Base-by-base conservation (phyloP, 2,329 filamentous ascomycete genomes). In the Fonsecaea nubica region DNA sequence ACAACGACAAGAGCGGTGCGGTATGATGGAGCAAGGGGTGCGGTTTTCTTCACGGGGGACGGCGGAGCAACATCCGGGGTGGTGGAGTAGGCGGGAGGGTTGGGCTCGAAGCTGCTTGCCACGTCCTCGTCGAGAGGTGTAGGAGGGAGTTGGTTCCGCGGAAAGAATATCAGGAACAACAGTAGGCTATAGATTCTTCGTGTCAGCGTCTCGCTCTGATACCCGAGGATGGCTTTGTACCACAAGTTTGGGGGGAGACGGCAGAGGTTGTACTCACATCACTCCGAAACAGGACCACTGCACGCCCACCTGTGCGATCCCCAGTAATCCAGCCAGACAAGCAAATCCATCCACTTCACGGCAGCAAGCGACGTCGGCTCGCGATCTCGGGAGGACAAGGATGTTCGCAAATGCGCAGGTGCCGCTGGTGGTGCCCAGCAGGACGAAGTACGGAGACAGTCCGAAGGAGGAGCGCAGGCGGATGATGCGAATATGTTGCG, bases 101-200 rank as follows among this genome's bases (percentile, higher is more conserved):
- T 25, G 18, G 1, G 6, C 21, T 50, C 18, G 42, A 48, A 12
- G n/a, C 42, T 18, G 21, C 25, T 18, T 13, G 15, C 33, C 6
- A 30, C 8, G 55, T 67, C 65, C 82, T 84, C 52, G 81, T 82
- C 7, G 82, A 79, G 70, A 15, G 36, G 48, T 35, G 33, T 25
- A 25, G 58, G 53, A 79, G 82, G 65, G 78, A 84, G 66, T 79
- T 82, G 73, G 2, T 84, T 84, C 73, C 89, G 89, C 40, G 92
- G 92, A 80, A 96, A 97, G 84, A 96, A 99, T 73, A 96, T 87
- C 64, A 98, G 87, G 80, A 96, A 99, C n/a, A 99, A 86, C 21
- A 96, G 83, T 60, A 98, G 88, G 72, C 94, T 98, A 72, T 25
- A 12, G 32, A 2, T 33, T 25, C 15, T n/a, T 42, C 18, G 13